Conservation (phyloP, 441 rosid genomes). For the Viola pubescens region DNA sequence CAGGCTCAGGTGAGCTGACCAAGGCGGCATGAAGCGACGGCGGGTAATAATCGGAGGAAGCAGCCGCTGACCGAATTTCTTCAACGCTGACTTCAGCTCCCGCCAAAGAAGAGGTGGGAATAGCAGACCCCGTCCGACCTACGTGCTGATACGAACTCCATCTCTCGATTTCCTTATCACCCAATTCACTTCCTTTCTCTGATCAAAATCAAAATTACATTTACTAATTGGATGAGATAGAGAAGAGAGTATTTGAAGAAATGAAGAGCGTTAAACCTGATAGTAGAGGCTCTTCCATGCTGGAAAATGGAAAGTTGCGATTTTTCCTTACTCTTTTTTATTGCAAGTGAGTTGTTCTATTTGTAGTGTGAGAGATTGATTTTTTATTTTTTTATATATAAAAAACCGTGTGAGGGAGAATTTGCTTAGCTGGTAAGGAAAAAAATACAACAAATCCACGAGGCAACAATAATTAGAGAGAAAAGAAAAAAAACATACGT, state of each 20-base stretch:
- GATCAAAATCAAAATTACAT: conserved; percentile 5
- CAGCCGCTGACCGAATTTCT: conserved; percentile 73
- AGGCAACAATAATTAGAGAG: neutral
- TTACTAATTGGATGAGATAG: neutral
- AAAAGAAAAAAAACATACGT: neutral
- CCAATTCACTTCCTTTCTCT: conserved; percentile 37
- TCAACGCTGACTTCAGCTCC: conserved; percentile 76
- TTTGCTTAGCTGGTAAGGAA: neutral
- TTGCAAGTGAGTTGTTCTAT: no score
- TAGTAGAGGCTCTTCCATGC: conserved; percentile 80
- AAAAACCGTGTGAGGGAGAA: neutral
- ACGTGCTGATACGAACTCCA: conserved; percentile 73
- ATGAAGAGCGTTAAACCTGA: conserved; percentile 35
- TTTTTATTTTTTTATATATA: no score
- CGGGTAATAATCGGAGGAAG: conserved; percentile 50
- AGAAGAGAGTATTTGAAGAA: neutral
- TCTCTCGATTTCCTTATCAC: conserved; percentile 38
- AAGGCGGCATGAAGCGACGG: conserved; percentile 70
- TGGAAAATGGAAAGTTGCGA: neutral
- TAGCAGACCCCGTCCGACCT: conserved; percentile 52
- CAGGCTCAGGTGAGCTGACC: conserved; percentile 55
- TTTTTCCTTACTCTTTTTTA: neutral
- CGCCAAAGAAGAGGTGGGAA: conserved; percentile 55
- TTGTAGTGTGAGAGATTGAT: neutral
- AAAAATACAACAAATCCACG: no score